Conservation (phyloP, 129 eudicot species). For the sunflower (Helianthus annuus) region HanXRQr2.0-SUNRISE NC_035449.2:69797061-69797560, state of each 20-base stretch:
- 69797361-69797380: too few species aligned
- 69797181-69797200: background rate
- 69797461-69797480: background rate
- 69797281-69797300: background rate
- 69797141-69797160: conserved; percentile 67
- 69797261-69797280: background rate
- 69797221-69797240: background rate
- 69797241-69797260: background rate
- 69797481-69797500: background rate
- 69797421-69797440: too few species aligned
- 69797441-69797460: too few species aligned
- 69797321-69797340: background rate
- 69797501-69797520: background rate
- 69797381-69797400: too few species aligned
- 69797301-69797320: background rate
- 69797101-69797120: conserved; percentile 8
- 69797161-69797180: conserved; percentile 28
- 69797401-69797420: too few species aligned
- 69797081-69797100: conserved; percentile 23
- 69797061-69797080: conserved; percentile 38
- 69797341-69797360: too few species aligned
- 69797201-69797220: background rate
- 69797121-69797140: conserved; percentile 41
- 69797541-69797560: background rate
- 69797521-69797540: background rate